Conservation (phyloP, 2,329 filamentous ascomycete genomes). For the Hysterium pulicare region DNA sequence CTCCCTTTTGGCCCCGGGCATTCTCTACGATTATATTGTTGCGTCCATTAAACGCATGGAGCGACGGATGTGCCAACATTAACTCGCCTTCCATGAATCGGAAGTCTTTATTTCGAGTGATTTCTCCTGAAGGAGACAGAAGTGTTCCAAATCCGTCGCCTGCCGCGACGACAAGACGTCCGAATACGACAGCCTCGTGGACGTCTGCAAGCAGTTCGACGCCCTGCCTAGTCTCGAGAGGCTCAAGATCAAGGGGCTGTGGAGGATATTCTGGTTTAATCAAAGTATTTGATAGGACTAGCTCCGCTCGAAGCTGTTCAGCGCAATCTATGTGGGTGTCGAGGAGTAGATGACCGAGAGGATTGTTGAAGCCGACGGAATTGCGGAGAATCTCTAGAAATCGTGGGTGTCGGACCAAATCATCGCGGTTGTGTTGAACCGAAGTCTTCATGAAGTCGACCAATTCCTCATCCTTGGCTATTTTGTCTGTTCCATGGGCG, state of each 20-base stretch:
- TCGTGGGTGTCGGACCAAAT: neutral
- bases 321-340: neutral
- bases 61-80: conserved; percentile 1
- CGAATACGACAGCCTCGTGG: neutral
- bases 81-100: neutral
- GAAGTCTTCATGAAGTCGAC: conserved; percentile 1
- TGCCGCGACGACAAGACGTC: conserved; percentile 1
- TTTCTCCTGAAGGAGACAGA: neutral
- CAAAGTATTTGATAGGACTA: neutral
- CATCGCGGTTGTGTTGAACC: neutral
- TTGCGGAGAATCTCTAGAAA: conserved; percentile 1
- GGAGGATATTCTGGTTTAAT: neutral
- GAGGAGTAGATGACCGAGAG: neutral
- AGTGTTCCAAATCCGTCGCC: conserved; percentile 1
- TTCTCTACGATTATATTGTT: conserved; percentile 4
- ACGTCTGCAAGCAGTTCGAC: neutral
- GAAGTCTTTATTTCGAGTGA: conserved; percentile 2
- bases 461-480: conserved; percentile 1
- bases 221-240: neutral
- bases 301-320: neutral
- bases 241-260: too few relatives aligned
- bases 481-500: neutral
- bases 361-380: neutral
- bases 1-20: conserved; percentile 1
- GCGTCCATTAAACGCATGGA: neutral